Evolutionary conservation across 2,329 filamentous ascomycete species (phyloP), one percentile per base, ranked within the genome.

Genomic region (Cercospora beticola): DNA sequence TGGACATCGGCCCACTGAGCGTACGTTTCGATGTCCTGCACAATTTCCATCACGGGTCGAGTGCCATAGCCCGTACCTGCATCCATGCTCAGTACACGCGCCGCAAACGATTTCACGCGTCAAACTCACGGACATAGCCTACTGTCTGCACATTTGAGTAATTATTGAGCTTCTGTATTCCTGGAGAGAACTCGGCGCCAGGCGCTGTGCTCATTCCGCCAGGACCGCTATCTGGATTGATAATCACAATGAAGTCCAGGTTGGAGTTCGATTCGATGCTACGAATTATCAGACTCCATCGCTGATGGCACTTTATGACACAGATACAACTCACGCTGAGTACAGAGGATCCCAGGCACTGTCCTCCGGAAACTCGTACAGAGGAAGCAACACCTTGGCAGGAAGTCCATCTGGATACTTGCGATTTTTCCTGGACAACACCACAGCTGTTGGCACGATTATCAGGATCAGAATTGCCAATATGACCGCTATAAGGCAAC

Each of bases 111-210:
- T 33, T 10, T 23, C 16, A 28, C 30, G 10, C 74, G 73, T 36
- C 49, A 21, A 21, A 60, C 58, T 21, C 52, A 54, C 65, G 71
- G 4, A 77, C 71, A 65, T 76, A 77, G 30, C 74, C 76, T 14
- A 77, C 64, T 16, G 74, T 75, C 21, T 71, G 68, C 18, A 77
- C 74, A 70, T 77, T 76, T 31, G 33, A 40, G 58, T 71, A 68
- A 12, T 64, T 68, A 58, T 74, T 74, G n/a, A 77, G 71, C 23
- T 71, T 70, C 18, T 72, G 65, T 31, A 77, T 67, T 26, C 70
- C 69, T 26, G 68, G 68, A 28, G 72, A 68, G 67, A 74, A 75
- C 7, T 71, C 71, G 40, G 65, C 60, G 9, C 62, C 46, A 16
- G 59, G 65, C 49, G 33, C 46, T 12, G 64, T 61, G 61, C 23